Evolutionary conservation across 2,329 filamentous ascomycete genomes (phyloP).

Genomic region (Aspergillus piperis): DNA sequence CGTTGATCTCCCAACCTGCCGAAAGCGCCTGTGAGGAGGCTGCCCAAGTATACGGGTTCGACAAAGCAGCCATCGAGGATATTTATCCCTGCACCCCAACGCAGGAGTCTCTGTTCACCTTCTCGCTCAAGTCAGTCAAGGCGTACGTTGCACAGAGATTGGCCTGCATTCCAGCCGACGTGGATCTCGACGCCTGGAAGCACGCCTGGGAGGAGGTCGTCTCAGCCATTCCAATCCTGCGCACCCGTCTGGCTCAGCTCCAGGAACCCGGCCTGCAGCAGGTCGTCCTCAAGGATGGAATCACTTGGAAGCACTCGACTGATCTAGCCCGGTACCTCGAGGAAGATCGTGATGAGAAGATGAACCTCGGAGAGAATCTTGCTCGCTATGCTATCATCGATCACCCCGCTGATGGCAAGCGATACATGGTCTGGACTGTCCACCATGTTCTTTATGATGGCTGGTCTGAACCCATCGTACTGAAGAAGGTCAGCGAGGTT

Average conservation of each 20-base stretch:
- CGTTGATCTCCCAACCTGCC: constrained; percentile 35
- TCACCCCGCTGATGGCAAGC: constrained; percentile 23
- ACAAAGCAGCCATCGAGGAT: constrained; percentile 36
- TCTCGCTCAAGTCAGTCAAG: constrained; percentile 46
- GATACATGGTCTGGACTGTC: constrained; percentile 52
- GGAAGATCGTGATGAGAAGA: constrained; percentile 28
- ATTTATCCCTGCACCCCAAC: constrained; percentile 46
- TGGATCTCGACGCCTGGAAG: constrained; percentile 43
- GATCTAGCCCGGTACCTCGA: constrained; percentile 30
- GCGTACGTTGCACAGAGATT: constrained; percentile 51
- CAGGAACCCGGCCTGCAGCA: constrained; percentile 38
- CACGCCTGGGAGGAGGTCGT: constrained; percentile 49
- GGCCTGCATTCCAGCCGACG: constrained; percentile 36
- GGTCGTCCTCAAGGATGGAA: constrained; percentile 36
- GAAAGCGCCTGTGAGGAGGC: constrained; percentile 41
- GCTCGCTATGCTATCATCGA: constrained; percentile 39
- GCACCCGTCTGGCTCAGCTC: constrained; percentile 47
- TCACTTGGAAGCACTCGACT: constrained; percentile 34
- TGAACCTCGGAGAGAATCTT: constrained; percentile 39
- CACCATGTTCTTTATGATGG: constrained; percentile 57
- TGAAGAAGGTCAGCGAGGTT: constrained; percentile 35
- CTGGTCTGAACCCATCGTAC: constrained; percentile 44
- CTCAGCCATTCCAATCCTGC: constrained; percentile 46
- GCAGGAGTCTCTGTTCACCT: constrained; percentile 48
- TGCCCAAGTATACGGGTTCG: constrained; percentile 36